phyloP scores from a whole-genome alignment of 1,139 yeast species.

The Zygoascus hellenicus region DNA sequence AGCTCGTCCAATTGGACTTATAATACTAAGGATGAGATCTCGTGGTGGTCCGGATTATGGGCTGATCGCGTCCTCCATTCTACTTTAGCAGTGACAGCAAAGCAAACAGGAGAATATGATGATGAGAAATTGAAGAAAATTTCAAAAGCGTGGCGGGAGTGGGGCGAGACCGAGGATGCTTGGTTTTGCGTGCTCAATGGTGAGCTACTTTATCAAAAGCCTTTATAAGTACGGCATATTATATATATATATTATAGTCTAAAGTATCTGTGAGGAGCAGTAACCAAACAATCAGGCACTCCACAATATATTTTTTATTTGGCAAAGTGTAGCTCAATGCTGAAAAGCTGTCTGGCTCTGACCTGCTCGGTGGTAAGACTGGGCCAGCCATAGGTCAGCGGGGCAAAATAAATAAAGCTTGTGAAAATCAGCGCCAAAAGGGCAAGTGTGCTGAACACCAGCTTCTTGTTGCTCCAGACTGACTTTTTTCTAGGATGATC shows the following conservation, averaged over 20 bases:
- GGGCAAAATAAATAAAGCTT: slow-evolving; percentile 71
- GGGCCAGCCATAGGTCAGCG: slow-evolving; percentile 79
- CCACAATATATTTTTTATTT: slow-evolving; percentile 41
- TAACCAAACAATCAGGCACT: background rate
- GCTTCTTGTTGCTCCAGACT: slow-evolving; percentile 21
- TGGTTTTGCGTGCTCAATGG: slow-evolving; percentile 20
- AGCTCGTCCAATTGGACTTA: slow-evolving; percentile 24
- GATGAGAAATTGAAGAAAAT: slow-evolving; percentile 18
- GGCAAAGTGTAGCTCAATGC: slow-evolving; percentile 75
- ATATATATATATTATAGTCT: background rate
- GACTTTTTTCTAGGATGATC: slow-evolving; percentile 12
- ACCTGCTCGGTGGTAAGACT: slow-evolving; percentile 60
- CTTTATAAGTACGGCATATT: background rate
- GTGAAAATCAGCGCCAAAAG: slow-evolving; percentile 47
- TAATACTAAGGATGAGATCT: slow-evolving; percentile 18
- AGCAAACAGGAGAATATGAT: slow-evolving; percentile 16
- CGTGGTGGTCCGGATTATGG: slow-evolving; percentile 27
- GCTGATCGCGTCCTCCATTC: slow-evolving; percentile 24
- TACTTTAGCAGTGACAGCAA: slow-evolving; percentile 19
- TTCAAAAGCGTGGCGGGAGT: slow-evolving; percentile 21
- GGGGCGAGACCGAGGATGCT: slow-evolving; percentile 22
- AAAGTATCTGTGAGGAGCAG: background rate
- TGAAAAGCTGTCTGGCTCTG: slow-evolving; percentile 70
- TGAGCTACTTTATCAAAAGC: slow-evolving; percentile 21
- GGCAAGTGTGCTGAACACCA: slow-evolving; percentile 37